phyloP scores from a whole-genome alignment of 768 basidiomycete species.

The Lactarius indigo region DNA sequence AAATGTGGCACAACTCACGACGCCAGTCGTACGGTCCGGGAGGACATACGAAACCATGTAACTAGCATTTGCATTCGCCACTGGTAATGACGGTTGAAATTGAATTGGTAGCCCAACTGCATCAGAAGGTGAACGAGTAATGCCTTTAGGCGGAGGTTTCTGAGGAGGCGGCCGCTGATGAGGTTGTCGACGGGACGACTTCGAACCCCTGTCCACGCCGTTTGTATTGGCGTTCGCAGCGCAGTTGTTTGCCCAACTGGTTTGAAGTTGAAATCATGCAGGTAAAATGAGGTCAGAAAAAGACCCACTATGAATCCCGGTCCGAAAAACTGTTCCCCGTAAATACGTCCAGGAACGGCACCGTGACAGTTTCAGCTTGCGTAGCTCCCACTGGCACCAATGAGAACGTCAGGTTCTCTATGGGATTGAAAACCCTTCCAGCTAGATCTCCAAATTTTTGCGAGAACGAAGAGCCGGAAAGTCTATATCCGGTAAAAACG shows the following conservation, averaged over 20 bases:
- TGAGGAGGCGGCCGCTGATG: neutral
- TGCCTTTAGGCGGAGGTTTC: constrained; percentile 33
- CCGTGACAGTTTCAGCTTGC: constrained; percentile 45
- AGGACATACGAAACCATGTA: constrained; percentile 57
- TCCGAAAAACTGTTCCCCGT: constrained; percentile 50
- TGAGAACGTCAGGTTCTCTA: constrained; percentile 45
- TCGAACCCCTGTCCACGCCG: constrained; percentile 43
- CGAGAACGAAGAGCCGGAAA: constrained; percentile 43
- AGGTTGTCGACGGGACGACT: neutral
- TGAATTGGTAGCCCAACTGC: constrained; percentile 47
- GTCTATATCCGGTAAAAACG: constrained; percentile 57
- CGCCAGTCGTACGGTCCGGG: constrained; percentile 56
- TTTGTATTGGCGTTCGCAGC: constrained; percentile 49
- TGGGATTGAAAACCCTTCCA: constrained; percentile 49
- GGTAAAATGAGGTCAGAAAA: neutral
- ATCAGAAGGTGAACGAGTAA: constrained; percentile 36
- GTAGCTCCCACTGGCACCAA: constrained; percentile 47
- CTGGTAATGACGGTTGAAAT: constrained; percentile 48
- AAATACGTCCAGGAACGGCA: constrained; percentile 53
- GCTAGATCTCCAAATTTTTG: constrained; percentile 58
- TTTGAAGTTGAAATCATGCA: neutral
- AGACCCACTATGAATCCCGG: constrained; percentile 46
- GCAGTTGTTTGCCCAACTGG: constrained; percentile 62
- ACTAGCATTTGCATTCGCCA: constrained; percentile 43
- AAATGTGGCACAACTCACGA: constrained; percentile 38